phyloP scores from a whole-genome alignment of 768 basidiomycete species.

The Leucocoprinus birnbaumii region DNA sequence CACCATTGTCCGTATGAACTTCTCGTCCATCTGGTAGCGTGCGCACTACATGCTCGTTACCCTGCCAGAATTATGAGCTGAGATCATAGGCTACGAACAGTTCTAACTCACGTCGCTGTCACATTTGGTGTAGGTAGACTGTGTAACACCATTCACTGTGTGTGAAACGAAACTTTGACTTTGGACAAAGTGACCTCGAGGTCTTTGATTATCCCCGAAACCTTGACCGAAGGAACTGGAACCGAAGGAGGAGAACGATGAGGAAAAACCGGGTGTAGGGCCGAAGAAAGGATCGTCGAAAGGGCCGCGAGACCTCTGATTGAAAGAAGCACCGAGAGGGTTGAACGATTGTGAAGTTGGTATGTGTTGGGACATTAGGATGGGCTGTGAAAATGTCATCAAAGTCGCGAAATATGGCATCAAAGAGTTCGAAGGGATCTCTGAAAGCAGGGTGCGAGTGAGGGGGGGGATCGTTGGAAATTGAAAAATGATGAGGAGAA shows the following conservation, averaged over 20 bases:
- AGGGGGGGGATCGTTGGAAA: conserved; percentile 21
- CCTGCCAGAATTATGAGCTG: conserved; percentile 36
- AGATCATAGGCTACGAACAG: conserved; percentile 1
- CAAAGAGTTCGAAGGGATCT: conserved; percentile 75
- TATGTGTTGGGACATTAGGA: background rate
- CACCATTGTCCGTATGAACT: conserved; percentile 64
- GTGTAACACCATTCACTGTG: conserved; percentile 66
- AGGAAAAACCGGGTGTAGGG: background rate
- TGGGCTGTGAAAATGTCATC: conserved; percentile 19
- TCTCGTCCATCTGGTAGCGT: conserved; percentile 67
- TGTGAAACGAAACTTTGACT: conserved; percentile 56
- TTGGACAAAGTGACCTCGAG: conserved; percentile 29
- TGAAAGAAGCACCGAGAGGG: background rate
- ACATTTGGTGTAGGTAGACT: conserved; percentile 49
- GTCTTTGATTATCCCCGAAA: conserved; percentile 20
- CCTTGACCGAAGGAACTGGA: conserved; percentile 4
- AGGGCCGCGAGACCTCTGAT: background rate
- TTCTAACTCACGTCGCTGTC: conserved; percentile 53
- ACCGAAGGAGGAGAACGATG: conserved; percentile 10
- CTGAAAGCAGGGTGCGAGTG: conserved; percentile 55
- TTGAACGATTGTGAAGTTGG: conserved; percentile 1
- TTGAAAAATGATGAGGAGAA: conserved; percentile 43
- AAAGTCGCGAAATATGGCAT: conserved; percentile 59
- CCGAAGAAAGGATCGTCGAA: background rate
- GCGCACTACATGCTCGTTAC: conserved; percentile 70